phyloP scores from a whole-genome alignment of 2,329 filamentous ascomycete genomes.

The Albifimbria verrucaria region DNA sequence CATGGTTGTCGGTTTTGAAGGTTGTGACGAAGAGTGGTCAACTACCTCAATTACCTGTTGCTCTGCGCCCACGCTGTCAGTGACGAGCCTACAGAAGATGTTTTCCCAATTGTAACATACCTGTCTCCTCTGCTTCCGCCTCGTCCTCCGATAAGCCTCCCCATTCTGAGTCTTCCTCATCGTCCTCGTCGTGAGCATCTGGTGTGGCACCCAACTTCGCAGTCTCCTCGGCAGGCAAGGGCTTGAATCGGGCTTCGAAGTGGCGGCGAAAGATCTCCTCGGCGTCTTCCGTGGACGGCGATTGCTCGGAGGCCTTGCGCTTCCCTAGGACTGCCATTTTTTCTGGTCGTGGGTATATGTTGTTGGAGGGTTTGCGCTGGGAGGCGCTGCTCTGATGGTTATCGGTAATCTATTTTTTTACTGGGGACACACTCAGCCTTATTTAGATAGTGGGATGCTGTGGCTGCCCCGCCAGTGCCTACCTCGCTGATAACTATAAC shows the following conservation, averaged over 20 bases:
- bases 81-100: background rate
- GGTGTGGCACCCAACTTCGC: conserved; percentile 25
- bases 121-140: conserved; percentile 16
- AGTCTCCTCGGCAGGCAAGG: conserved; percentile 49
- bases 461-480: too few species aligned
- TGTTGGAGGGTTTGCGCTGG: background rate
- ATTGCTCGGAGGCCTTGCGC: conserved; percentile 37
- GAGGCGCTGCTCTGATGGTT: background rate
- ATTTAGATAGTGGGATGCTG: too few species aligned
- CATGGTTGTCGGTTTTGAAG: conserved; percentile 41
- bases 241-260: conserved; percentile 86
- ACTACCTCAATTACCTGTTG: conserved; percentile 53
- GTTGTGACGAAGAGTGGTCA: conserved; percentile 48
- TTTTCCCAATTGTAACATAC: conserved; percentile 3
- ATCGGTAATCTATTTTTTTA: too few species aligned
- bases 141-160: conserved; percentile 24
- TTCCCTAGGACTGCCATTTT: conserved; percentile 47
- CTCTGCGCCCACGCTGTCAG: conserved; percentile 9
- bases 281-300: conserved; percentile 47
- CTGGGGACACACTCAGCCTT: too few species aligned
- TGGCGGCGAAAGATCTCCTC: conserved; percentile 76
- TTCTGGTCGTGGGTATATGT: background rate
- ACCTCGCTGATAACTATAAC: too few species aligned
- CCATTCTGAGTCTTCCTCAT: conserved; percentile 22
- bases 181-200: conserved; percentile 6